A percentile compares a stretch with the other conserved stretches of the same genome.
phyloP scores from a whole-genome alignment of 768 basidiomycete genomes.

The Leccinum olivaceopallidum region DNA sequence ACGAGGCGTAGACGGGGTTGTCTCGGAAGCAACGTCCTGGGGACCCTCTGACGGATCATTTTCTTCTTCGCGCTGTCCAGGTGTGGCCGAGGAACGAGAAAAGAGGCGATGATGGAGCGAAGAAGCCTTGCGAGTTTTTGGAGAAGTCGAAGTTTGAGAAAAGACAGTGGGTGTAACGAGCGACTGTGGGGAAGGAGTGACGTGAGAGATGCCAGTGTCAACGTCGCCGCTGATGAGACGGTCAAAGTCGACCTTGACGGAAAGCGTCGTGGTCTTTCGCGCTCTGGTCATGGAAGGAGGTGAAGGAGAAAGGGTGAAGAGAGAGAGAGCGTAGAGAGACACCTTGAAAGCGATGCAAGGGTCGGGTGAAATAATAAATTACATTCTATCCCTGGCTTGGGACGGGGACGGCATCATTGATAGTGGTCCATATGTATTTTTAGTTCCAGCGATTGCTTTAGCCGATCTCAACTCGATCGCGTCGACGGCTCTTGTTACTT shows the following conservation, averaged over 20 bases:
- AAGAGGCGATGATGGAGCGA: slow-evolving; percentile 34
- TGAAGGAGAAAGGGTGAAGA: neutral
- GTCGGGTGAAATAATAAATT: slow-evolving; percentile 8
- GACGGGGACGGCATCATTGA: no score
- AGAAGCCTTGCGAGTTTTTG: slow-evolving; percentile 20
- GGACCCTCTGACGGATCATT: slow-evolving; percentile 6
- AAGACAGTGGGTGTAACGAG: slow-evolving; percentile 25
- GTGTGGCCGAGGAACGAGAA: slow-evolving; percentile 24
- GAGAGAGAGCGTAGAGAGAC: neutral
- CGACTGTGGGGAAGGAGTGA: slow-evolving; percentile 15
- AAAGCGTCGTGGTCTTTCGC: slow-evolving; percentile 26
- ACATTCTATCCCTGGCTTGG: neutral
- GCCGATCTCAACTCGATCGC: no score
- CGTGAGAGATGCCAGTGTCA: slow-evolving; percentile 16
- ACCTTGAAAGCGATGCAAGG: slow-evolving; percentile 19
- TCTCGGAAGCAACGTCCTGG: slow-evolving; percentile 13
- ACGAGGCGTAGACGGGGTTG: slow-evolving; percentile 19
- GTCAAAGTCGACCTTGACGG: slow-evolving; percentile 33
- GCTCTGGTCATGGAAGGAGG: slow-evolving; percentile 26
- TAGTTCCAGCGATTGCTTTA: neutral
- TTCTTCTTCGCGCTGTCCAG: slow-evolving; percentile 4
- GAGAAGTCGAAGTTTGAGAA: slow-evolving; percentile 13
- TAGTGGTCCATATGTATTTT: neutral
- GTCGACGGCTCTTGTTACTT: no score
- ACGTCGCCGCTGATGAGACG: slow-evolving; percentile 31